These are phyloP conservation scores for Eutypa lata DNA, from an alignment of 2,329 filamentous ascomycete species.

Conservation along the genomic window DNA sequence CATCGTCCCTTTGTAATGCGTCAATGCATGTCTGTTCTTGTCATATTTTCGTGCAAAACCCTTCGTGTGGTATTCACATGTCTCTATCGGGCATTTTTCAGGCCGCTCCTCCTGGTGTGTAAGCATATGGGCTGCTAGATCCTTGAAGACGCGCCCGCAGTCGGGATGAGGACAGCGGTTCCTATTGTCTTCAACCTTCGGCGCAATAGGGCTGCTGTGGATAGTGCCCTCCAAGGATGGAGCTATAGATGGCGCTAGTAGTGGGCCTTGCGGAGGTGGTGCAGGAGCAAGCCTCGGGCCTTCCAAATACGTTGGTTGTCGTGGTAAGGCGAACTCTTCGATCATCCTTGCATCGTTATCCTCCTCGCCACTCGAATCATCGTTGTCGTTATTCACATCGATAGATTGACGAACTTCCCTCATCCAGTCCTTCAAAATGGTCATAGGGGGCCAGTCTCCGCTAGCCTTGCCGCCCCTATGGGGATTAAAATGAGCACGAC, in stretches of 20 bases:
- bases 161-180: slow-evolving; percentile 75
- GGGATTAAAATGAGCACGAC: slow-evolving; percentile 55
- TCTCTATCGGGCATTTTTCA: slow-evolving; percentile 90
- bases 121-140: slow-evolving; percentile 90
- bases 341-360: slow-evolving; percentile 40
- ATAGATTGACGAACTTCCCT: slow-evolving; percentile 52
- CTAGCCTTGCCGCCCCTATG: slow-evolving; percentile 54
- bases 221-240: slow-evolving; percentile 30
- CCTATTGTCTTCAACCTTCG: slow-evolving; percentile 30
- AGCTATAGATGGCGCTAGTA: slow-evolving; percentile 28
- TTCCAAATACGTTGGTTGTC: slow-evolving; percentile 28
- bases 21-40: slow-evolving; percentile 91
- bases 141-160: slow-evolving; percentile 84
- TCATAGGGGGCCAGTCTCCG: slow-evolving; percentile 58
- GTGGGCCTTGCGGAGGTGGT: slow-evolving; percentile 24
- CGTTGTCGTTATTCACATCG: slow-evolving; percentile 39
- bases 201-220: slow-evolving; percentile 28
- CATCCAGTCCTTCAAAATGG: slow-evolving; percentile 59
- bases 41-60: slow-evolving; percentile 95
- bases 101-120: slow-evolving; percentile 89
- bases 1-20: slow-evolving; percentile 97
- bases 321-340: slow-evolving; percentile 47
- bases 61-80: slow-evolving; percentile 88
- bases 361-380: slow-evolving; percentile 51
- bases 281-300: slow-evolving; percentile 30